A percentile compares a stretch with the other conserved stretches of the same genome.
Evolutionary conservation across 2,329 filamentous ascomycete genomes (phyloP).

Genomic region (Annulohypoxylon truncatum): DNA sequence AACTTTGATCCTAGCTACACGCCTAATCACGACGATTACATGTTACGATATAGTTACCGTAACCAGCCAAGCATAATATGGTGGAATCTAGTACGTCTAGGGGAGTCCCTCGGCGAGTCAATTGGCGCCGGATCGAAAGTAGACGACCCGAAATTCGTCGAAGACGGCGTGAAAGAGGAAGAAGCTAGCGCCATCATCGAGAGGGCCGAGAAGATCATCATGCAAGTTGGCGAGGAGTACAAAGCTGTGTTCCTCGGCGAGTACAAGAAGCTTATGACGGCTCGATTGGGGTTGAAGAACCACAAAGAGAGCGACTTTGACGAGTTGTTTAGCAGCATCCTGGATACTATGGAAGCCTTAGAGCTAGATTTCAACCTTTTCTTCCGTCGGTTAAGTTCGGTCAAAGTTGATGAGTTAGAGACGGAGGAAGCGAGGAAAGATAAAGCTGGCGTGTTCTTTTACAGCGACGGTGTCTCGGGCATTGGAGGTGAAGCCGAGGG

Average conservation of each 20-base stretch:
- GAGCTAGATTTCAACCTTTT: conserved; percentile 96
- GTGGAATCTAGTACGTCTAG: conserved; percentile 96
- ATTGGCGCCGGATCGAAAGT: conserved; percentile 80
- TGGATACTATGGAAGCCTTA: conserved; percentile 83
- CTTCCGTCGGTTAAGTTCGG: conserved; percentile 79
- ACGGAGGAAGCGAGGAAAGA: conserved; percentile 72
- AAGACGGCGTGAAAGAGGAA: conserved; percentile 77
- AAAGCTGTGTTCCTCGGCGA: conserved; percentile 87
- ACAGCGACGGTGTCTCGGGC: conserved; percentile 74
- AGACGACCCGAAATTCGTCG: conserved; percentile 77
- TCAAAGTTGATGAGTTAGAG: conserved; percentile 72
- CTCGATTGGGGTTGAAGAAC: conserved; percentile 79
- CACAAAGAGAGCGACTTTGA: conserved; percentile 82
- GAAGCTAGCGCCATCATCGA: conserved; percentile 76
- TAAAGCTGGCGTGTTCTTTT: conserved; percentile 81
- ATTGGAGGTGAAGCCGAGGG: conserved; percentile 71
- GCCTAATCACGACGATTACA: conserved; percentile 93
- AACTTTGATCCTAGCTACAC: conserved; percentile 96
- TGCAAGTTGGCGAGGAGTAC: conserved; percentile 85
- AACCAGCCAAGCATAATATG: conserved; percentile 97
- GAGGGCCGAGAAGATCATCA: conserved; percentile 86
- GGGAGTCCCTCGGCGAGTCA: conserved; percentile 88
- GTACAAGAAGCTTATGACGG: conserved; percentile 87
- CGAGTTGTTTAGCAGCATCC: conserved; percentile 79
- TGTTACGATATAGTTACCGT: conserved; percentile 88